Evolutionary conservation across 305 asterid species (phyloP).

Genomic region (Plantago coronopus): DNA sequence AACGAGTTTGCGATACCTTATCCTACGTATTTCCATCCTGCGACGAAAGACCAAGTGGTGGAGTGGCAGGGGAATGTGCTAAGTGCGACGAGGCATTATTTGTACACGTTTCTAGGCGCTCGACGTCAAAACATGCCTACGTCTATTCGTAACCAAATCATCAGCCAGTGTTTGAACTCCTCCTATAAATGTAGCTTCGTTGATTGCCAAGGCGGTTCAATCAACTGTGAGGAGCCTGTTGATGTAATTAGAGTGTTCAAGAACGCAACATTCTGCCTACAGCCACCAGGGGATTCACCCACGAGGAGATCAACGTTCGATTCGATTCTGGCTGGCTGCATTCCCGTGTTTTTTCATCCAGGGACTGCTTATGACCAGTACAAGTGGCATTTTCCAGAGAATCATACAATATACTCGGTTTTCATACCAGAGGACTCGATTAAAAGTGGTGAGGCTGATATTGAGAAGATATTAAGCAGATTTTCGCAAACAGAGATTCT

Average conservation of each 20-base stretch:
- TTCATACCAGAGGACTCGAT: conserved; percentile 15
- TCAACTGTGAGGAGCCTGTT: neutral
- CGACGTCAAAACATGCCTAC: neutral
- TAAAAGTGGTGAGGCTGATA: neutral
- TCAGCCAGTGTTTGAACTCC: neutral
- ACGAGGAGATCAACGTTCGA: conserved; percentile 18
- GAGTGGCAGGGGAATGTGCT: neutral
- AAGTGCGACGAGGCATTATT: neutral
- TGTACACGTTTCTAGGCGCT: neutral
- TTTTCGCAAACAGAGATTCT: conserved; percentile 22
- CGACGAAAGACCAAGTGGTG: neutral
- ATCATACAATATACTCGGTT: conserved; percentile 10
- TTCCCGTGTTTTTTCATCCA: conserved; percentile 23
- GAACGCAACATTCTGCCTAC: conserved; percentile 10
- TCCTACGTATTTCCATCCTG: conserved; percentile 3
- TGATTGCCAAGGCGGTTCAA: neutral
- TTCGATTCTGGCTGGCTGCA: conserved; percentile 16
- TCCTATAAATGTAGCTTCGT: neutral
- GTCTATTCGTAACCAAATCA: neutral
- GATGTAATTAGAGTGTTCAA: neutral
- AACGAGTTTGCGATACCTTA: conserved; percentile 7
- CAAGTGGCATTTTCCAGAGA: conserved; percentile 20
- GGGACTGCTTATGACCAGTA: conserved; percentile 18
- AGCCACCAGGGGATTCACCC: conserved; percentile 14
- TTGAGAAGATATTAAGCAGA: conserved; percentile 6